A percentile compares a stretch with the other conserved stretches of the same genome.
Evolutionary conservation across 345 rosid genomes (phyloP).

Genomic region (Heritiera littoralis): DNA sequence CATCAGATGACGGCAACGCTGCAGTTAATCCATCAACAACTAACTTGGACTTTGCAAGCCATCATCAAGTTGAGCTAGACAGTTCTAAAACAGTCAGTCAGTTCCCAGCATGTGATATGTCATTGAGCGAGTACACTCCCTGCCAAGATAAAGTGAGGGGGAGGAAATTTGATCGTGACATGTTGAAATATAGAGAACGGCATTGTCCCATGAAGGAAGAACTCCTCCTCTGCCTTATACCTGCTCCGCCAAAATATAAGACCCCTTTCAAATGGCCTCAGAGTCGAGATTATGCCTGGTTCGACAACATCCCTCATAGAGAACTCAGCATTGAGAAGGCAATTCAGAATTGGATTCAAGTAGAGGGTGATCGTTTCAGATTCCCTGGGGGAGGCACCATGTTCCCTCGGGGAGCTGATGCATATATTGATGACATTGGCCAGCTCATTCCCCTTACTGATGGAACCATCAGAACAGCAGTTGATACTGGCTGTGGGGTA

Average conservation of each 20-base stretch:
- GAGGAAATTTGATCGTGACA: slow-evolving; percentile 69
- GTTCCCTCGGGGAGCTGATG: slow-evolving; percentile 96
- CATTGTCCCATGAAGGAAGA: slow-evolving; percentile 87
- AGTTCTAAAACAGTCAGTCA: slow-evolving; percentile 35
- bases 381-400: slow-evolving; percentile 99
- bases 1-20: slow-evolving; percentile 20
- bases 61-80: slow-evolving; percentile 58
- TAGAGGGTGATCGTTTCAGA: slow-evolving; percentile 81
- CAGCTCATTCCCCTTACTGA: slow-evolving; percentile 69
- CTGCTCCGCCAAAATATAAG: slow-evolving; percentile 94
- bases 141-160: slow-evolving; percentile 76
- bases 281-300: slow-evolving; percentile 97
- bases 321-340: slow-evolving; percentile 98
- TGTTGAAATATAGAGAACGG: slow-evolving; percentile 88
- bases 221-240: slow-evolving; percentile 68
- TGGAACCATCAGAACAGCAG: slow-evolving; percentile 83
- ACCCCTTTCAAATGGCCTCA: slow-evolving; percentile 97
- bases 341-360: slow-evolving; percentile 95
- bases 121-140: slow-evolving; percentile 82
- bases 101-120: slow-evolving; percentile 72
- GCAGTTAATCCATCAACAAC: slow-evolving; percentile 28
- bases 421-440: slow-evolving; percentile 81
- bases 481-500: slow-evolving; percentile 99
- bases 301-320: slow-evolving; percentile 87
- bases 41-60: slow-evolving; percentile 69